phyloP scores from a whole-genome alignment of 208 protist species.

The Leishmania major region DNA sequence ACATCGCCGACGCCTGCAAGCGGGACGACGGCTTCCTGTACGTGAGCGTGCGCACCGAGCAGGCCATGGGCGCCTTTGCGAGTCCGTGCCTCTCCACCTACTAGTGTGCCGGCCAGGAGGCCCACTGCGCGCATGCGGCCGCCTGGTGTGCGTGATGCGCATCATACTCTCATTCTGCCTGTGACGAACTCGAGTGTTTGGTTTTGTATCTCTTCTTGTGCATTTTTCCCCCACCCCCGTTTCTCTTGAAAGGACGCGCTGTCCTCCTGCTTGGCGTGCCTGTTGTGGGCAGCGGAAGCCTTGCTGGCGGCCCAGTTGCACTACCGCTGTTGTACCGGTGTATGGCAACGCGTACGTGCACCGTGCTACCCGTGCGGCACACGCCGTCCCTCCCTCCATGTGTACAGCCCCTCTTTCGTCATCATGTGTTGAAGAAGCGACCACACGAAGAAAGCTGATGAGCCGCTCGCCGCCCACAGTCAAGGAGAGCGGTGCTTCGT shows the following conservation, averaged over 20 bases:
- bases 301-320: no score
- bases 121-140: no score
- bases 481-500: no score
- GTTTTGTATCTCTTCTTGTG: neutral
- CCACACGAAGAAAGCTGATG: neutral
- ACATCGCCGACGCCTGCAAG: slow-evolving; percentile 18
- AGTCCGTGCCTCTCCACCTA: neutral
- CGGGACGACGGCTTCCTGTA: slow-evolving; percentile 23
- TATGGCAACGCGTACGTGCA: neutral
- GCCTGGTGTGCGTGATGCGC: neutral
- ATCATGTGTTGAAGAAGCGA: neutral
- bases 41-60: slow-evolving; percentile 13
- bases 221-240: neutral
- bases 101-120: neutral
- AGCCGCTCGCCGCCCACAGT: no score
- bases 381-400: neutral
- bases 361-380: neutral
- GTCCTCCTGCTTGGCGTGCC: neutral
- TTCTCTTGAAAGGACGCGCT: neutral
- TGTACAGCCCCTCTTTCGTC: neutral
- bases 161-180: neutral
- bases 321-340: no score
- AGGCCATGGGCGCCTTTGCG: neutral
- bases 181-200: neutral
- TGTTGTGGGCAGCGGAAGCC: neutral